Evolutionary conservation across 805 yeast genomes (phyloP), one percentile per base, ranked within the genome.

Genomic region (Metschnikowia corniflorae): DNA sequence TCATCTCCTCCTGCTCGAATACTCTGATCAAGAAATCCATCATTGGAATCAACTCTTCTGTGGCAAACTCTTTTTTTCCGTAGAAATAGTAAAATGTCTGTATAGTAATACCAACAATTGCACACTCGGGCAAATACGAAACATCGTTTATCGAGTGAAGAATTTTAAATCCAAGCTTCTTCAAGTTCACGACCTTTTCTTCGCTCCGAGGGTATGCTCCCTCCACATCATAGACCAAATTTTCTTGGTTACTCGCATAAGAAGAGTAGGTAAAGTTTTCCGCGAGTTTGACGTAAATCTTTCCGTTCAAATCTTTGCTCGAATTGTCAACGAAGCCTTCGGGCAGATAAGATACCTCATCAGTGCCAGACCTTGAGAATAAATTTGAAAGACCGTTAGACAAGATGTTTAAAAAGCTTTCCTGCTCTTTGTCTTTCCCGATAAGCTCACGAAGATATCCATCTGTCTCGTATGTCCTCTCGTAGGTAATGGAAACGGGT

Each of bases 401-500:
- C 19, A 67, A 35, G 19, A 68, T 68, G 31, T 51, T 63, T 30
- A 54, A 35, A 27, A 75, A 64, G 38, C 71, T 68, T 53, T 77
- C 83, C 43, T 70, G 72, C 38, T 65, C 66, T 55, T 77, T 77
- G 50, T 77, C 82, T 31, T 64, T 62, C 16, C 83, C 83, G 31
- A 74, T 62, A 33, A 78, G 61, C 51, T 78, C 83, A 28, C 69
- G 67, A 18, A 77, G 70, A 49, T 76, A 78, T 2, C 77, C 71
- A 43, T 68, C 73, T 5, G 70, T 57, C 51, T 78, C 84, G 33
- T 76, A 74, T 7, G 77, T 75, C 40, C 78, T 65, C 54, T 78
- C 84, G 46, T 78, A 78, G 40, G 75, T 77, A 16, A 79, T 74
- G 15, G 80, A 65, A 2, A 78, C 64, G 0, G 84, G 84, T 39